Evolutionary conservation across 2,329 filamentous ascomycete species (phyloP).

Genomic region (Plectosphaerella cucumerina): DNA sequence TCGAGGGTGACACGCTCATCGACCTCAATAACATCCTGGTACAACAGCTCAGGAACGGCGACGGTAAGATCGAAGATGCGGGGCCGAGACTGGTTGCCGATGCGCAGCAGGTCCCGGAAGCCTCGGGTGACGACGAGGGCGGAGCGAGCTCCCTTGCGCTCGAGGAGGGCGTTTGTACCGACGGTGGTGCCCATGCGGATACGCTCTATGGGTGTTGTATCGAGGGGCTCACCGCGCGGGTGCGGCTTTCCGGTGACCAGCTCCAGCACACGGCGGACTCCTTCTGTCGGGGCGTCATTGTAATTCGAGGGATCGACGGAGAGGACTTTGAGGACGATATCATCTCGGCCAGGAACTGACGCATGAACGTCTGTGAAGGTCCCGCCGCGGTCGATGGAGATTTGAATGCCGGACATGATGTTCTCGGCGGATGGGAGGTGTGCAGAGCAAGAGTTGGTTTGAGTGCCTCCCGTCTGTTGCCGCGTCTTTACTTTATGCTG

Average conservation of each 20-base stretch:
- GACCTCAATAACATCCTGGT: slow-evolving; percentile 67
- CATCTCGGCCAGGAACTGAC: slow-evolving; percentile 59
- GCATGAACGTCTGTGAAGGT: slow-evolving; percentile 71
- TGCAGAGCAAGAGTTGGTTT: no score
- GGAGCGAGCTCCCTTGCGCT: slow-evolving; percentile 68
- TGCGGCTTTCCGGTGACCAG: slow-evolving; percentile 24
- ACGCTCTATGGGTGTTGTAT: slow-evolving; percentile 45
- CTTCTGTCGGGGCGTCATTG: slow-evolving; percentile 68
- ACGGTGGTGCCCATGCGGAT: slow-evolving; percentile 82
- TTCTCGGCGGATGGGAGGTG: background rate
- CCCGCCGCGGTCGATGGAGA: slow-evolving; percentile 23
- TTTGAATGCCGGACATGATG: slow-evolving; percentile 1
- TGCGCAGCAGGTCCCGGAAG: slow-evolving; percentile 67
- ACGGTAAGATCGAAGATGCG: slow-evolving; percentile 72
- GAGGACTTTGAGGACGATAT: slow-evolving; percentile 67
- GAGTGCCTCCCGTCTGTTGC: no score
- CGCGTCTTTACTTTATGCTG: no score
- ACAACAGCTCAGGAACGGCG: slow-evolving; percentile 62
- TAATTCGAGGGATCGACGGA: slow-evolving; percentile 71
- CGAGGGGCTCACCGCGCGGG: slow-evolving; percentile 26
- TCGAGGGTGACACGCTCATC: slow-evolving; percentile 71
- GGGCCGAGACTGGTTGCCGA: slow-evolving; percentile 70
- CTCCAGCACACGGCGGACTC: slow-evolving; percentile 51
- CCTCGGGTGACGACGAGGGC: slow-evolving; percentile 69
- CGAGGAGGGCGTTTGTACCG: slow-evolving; percentile 71